Base-by-base conservation (phyloP, 768 basidiomycete genomes). In the Mycena floridula region DNA sequence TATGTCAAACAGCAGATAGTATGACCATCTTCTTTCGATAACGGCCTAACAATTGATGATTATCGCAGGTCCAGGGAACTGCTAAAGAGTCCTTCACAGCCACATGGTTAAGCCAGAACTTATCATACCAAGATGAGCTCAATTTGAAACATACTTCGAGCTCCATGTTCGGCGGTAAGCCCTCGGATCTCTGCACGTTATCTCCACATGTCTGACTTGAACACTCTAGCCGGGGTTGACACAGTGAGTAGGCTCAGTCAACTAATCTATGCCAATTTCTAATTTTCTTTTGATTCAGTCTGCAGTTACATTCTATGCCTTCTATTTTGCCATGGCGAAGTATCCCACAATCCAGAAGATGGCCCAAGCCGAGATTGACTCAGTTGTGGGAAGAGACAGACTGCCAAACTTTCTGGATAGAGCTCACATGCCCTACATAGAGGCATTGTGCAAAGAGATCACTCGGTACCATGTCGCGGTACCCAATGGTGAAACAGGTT, bases 1-100 rank as follows among this genome's bases (percentile, higher is more conserved):
- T 64, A 60, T 13, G 67, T 66, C 42, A 63, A 65, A 48, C 55
- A 69, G 42, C 63, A 66, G 41, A 57, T 69, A 49, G 66, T 65
- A 15, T 22, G 2, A 18, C 22, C 3, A 2, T 36, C 8, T 16
- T 20, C 13, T 11, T 30, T 45, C 27, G 23, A 24, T 3, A 18
- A 15, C 8, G 8, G 13, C n/a, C n/a, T n/a, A n/a, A n/a, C n/a
- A n/a, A n/a, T n/a, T n/a, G n/a, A n/a, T n/a, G n/a, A n/a, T n/a
- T n/a, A 28, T n/a, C 23, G 24, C n/a, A 54, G 53, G 40, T 48
- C 4, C 21, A 47, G 20, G 51, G 48, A 23, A 52, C 41, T 8
- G 53, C 51, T 1, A 35, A 42, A 36, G 44, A 45, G 24, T 54
- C 52, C 9, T 54, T 51, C 44, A 38, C 46, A 9, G 39, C 46